These are phyloP conservation scores for Candida saitoana DNA, from an alignment of 805 yeast species.

Conservation along the genomic window DNA sequence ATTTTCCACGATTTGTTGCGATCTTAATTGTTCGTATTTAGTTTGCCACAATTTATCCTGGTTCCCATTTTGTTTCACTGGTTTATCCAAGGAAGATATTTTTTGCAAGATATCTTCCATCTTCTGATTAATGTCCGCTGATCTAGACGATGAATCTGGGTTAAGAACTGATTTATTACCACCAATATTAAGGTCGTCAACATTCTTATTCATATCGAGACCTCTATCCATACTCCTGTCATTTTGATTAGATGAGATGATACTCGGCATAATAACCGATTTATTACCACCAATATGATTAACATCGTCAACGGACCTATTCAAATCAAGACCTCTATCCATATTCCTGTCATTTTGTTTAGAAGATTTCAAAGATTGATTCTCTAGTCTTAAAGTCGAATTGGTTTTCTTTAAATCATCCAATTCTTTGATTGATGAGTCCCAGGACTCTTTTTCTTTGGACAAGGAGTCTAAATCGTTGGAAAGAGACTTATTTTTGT, in stretches of 20 bases:
- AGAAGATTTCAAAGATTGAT: slow-evolving; percentile 29
- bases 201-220: not conserved
- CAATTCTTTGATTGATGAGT: slow-evolving; percentile 17
- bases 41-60: slow-evolving; percentile 47
- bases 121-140: slow-evolving; percentile 9
- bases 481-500: slow-evolving; percentile 19
- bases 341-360: not conserved
- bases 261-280: not conserved
- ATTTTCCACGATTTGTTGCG: slow-evolving; percentile 22
- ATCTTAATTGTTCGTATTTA: slow-evolving; percentile 47
- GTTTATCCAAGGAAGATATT: slow-evolving; percentile 22
- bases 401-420: slow-evolving; percentile 26
- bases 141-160: not conserved
- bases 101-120: slow-evolving; percentile 23
- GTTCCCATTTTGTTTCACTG: slow-evolving; percentile 16
- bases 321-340: not conserved
- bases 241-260: too few species aligned
- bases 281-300: slow-evolving; percentile 4
- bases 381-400: slow-evolving; percentile 35
- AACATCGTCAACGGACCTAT: slow-evolving; percentile 7
- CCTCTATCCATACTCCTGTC: not conserved
- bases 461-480: slow-evolving; percentile 17
- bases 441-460: slow-evolving; percentile 12
- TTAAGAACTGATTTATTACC: not conserved
- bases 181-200: slow-evolving; percentile 8